Evolutionary conservation across 305 asterid species (phyloP).

Genomic region (Fraxinus greggii): DNA sequence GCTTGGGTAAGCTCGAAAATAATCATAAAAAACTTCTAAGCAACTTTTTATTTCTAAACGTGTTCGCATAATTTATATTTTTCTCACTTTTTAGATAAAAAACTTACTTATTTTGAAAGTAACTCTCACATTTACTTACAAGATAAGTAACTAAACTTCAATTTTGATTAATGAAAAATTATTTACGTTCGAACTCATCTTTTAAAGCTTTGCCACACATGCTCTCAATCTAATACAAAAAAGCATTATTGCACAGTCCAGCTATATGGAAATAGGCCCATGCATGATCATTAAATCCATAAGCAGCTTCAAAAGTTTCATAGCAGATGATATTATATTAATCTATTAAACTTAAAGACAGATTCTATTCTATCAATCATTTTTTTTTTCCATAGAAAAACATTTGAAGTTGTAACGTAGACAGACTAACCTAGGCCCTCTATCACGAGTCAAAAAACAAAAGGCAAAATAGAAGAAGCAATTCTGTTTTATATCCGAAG

Average conservation of each 20-base stretch:
- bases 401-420: not conserved
- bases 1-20: not conserved
- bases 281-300: not conserved
- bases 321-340: not conserved
- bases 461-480: not conserved
- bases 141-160: not conserved
- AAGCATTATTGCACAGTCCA: not conserved
- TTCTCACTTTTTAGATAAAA: not conserved
- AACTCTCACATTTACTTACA: not conserved
- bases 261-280: not conserved
- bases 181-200: not conserved
- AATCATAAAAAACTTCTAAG: not conserved
- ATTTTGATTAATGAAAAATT: not conserved
- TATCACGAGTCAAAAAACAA: not conserved
- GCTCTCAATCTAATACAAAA: not conserved
- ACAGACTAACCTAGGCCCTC: not conserved
- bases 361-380: not conserved
- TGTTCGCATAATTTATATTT: not conserved
- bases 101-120: not conserved
- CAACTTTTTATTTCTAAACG: not conserved
- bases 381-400: not conserved
- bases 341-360: not conserved
- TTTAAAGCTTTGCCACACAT: not conserved
- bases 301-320: not conserved
- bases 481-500: not conserved